Evolutionary conservation across 2,329 filamentous ascomycete genomes (phyloP), one percentile per base, ranked within the genome.

Genomic region (Pestalotiopsis sp.): DNA sequence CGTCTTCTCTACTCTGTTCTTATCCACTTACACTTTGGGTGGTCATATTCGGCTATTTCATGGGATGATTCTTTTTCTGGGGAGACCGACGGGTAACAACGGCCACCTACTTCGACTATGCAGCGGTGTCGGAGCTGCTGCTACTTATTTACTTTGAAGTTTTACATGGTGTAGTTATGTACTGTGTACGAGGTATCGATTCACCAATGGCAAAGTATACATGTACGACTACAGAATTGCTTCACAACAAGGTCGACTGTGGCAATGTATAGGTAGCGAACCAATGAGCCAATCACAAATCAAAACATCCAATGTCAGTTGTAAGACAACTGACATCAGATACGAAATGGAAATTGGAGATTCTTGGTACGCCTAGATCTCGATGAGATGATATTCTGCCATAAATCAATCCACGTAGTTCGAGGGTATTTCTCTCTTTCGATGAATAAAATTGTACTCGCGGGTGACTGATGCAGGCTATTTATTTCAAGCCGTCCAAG

Each of bases 401-500:
- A 9, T 9, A 9, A 36, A 36, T 36, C 7, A 36, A 36, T 36
- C 6, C 31, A 36, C 6, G 5, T 2, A 45, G 41, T 4, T 45
- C 1, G 41, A 45, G 17, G 13, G 41, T 17, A 14, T 14, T 45
- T 9, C 41, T 45, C 17, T 17, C 17, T 45, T 5, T 45, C 12
- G 41, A 45, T 17, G 17, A 13, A 45, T 11, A 45, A 45, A 45
- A 13, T 17, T 6, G 4, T 45, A 45, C 4, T 45, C 41, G 41
- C 41, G 4, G 41, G 12, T 45, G 11, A n/a, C 45, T 36, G 31
- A 9, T 36, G 17, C 20, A 52, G 20, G 31, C 31, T 62, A 41
- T 62, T 66, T 62, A 62, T 62, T 66, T n/a, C 17, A 66, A 27
- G 64, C 27, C 45, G 62, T 73, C 73, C 45, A 89, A 73, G 72